Conservation (phyloP, 305 asterid genomes). For the Fraxinus baroniana region DNA sequence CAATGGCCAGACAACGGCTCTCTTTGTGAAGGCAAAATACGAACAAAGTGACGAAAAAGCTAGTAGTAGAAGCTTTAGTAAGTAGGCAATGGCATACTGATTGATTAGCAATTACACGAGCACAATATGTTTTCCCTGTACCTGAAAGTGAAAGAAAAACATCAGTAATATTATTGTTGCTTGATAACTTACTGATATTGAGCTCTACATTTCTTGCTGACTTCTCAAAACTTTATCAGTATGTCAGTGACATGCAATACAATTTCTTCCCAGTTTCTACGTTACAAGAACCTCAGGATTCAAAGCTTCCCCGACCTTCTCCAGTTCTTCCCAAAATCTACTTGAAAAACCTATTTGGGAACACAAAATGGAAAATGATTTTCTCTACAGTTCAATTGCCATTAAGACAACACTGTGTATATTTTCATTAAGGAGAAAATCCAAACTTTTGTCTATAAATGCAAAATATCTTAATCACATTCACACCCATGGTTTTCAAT, state of each 20-base stretch:
- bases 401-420: not conserved
- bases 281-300: not conserved
- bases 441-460: not conserved
- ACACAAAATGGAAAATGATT: not conserved
- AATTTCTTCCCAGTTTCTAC: not conserved
- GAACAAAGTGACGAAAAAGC: not conserved
- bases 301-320: not conserved
- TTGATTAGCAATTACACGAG: constrained; percentile 93
- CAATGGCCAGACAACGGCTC: not conserved
- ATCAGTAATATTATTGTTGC: constrained; percentile 18
- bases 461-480: not conserved
- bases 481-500: not conserved
- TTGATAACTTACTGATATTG: constrained; percentile 9
- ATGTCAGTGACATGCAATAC: not conserved
- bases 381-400: not conserved
- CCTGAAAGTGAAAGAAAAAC: constrained; percentile 56
- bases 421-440: not conserved
- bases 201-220: not conserved
- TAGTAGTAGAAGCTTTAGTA: constrained; percentile 19
- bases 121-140: constrained; percentile 96
- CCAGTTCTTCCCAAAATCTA: not conserved
- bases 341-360: not conserved
- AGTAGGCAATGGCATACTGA: constrained; percentile 52
- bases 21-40: not conserved
- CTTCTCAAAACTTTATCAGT: not conserved